Conservation (phyloP, 495 filamentous ascomycete genomes). For the Clavariopsis aquatica region DNA sequence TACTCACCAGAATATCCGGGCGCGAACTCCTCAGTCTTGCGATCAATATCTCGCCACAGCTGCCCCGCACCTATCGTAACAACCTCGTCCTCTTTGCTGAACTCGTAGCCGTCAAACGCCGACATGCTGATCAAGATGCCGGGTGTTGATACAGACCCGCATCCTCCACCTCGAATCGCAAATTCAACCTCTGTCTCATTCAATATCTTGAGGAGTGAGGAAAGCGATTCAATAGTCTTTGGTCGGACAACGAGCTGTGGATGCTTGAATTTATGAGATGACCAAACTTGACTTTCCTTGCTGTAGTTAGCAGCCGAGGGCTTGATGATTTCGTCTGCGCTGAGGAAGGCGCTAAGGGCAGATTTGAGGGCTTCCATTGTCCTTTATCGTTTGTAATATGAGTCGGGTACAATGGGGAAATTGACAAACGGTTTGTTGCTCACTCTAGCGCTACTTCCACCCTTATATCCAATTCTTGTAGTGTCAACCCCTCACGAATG, state of each 20-base stretch:
- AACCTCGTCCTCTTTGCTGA: conserved; percentile 32
- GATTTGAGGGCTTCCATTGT: background rate
- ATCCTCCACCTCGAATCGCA: conserved; percentile 39
- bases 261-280: conserved; percentile 26
- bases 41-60: conserved; percentile 37
- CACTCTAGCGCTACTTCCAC: too few species aligned
- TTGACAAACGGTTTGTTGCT: too few species aligned
- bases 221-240: conserved; percentile 31
- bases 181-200: conserved; percentile 41
- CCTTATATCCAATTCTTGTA: too few species aligned
- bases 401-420: too few species aligned
- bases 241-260: conserved; percentile 40
- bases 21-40: conserved; percentile 36
- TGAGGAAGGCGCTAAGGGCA: conserved; percentile 2
- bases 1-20: conserved; percentile 37
- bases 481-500: too few species aligned
- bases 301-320: conserved; percentile 18
- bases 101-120: conserved; percentile 39
- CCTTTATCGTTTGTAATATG: background rate
- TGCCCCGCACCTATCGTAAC: conserved; percentile 40
- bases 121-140: conserved; percentile 42
- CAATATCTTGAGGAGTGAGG: conserved; percentile 34
- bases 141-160: conserved; percentile 37
- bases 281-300: conserved; percentile 35
- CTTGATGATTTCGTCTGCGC: conserved; percentile 28